A percentile compares a stretch with the other conserved stretches of the same genome.
These are phyloP conservation scores for Xylaria flabelliformis DNA, from an alignment of 495 filamentous ascomycete species.

Conservation along the genomic window DNA sequence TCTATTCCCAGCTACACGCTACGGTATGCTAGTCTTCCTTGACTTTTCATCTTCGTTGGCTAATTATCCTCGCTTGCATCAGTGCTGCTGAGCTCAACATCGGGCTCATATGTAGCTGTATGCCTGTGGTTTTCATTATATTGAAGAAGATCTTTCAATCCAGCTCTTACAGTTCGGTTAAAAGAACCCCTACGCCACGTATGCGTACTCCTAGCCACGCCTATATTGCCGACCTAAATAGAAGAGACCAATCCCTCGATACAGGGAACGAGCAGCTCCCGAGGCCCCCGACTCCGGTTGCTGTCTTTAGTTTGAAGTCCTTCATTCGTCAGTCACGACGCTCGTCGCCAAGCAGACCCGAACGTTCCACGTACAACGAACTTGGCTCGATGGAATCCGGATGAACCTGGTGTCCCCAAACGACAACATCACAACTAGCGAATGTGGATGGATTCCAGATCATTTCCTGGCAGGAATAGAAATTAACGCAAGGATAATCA, in stretches of 20 bases:
- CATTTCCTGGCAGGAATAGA: background rate
- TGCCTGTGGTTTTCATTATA: slow-evolving; percentile 22
- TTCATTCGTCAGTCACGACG: background rate
- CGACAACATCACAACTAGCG: background rate
- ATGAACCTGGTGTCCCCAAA: background rate
- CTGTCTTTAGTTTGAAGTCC: background rate
- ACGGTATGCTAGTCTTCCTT: slow-evolving; percentile 8
- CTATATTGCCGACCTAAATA: slow-evolving; percentile 15
- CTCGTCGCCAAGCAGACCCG: background rate
- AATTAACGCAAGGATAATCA: background rate
- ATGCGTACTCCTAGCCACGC: slow-evolving; percentile 15
- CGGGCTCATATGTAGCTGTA: slow-evolving; percentile 23
- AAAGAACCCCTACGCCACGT: background rate
- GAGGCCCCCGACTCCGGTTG: background rate
- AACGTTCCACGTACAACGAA: slow-evolving; percentile 11
- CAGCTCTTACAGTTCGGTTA: background rate
- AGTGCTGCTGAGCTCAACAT: slow-evolving; percentile 27
- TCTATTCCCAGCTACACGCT: slow-evolving; percentile 25
- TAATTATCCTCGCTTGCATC: background rate
- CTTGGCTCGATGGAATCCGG: slow-evolving; percentile 17
- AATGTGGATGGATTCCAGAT: background rate
- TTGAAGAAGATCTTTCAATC: slow-evolving; percentile 10
- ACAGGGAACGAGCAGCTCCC: background rate
- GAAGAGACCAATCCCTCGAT: background rate
- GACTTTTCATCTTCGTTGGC: background rate